phyloP scores from a whole-genome alignment of 2,329 filamentous ascomycete genomes.

The Beauveria sp. region DNA sequence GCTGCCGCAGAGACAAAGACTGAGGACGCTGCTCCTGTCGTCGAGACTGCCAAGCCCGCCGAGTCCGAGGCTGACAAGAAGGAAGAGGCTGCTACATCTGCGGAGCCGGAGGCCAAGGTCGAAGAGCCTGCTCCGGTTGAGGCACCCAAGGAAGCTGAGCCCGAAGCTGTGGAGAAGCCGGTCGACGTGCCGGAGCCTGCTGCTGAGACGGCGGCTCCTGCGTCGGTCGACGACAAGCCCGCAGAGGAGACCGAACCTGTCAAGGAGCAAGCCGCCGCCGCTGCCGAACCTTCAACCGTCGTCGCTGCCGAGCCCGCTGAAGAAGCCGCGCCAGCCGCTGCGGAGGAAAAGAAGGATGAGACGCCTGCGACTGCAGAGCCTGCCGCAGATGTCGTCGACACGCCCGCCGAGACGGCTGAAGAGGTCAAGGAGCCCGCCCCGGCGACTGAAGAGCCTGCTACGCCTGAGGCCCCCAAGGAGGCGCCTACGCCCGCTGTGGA shows the following conservation, averaged over 20 bases:
- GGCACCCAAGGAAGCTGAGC: not conserved
- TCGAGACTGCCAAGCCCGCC: not conserved
- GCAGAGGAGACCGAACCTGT: constrained; percentile 15
- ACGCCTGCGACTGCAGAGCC: too few species aligned
- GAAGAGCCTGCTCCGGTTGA: not conserved
- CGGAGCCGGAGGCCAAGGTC: not conserved
- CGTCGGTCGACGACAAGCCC: not conserved
- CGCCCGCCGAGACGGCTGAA: not conserved
- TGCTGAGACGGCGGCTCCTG: constrained; percentile 7
- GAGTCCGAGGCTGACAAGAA: constrained; percentile 9
- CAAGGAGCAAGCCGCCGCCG: not conserved
- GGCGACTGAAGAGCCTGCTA: not conserved
- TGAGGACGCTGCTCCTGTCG: not conserved
- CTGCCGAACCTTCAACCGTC: constrained; percentile 7
- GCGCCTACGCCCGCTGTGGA: not conserved
- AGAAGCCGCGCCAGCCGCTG: not conserved
- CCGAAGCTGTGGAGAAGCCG: not conserved
- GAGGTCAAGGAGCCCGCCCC: not conserved
- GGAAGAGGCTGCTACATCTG: constrained; percentile 6
- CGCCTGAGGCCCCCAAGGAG: not conserved
- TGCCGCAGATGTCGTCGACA: not conserved
- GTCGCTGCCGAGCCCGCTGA: constrained; percentile 2
- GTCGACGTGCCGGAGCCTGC: not conserved
- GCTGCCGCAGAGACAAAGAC: not conserved
- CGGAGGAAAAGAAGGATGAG: not conserved